phyloP scores from a whole-genome alignment of 2,329 filamentous ascomycete species.

The Colletotrichum tropicale region DNA sequence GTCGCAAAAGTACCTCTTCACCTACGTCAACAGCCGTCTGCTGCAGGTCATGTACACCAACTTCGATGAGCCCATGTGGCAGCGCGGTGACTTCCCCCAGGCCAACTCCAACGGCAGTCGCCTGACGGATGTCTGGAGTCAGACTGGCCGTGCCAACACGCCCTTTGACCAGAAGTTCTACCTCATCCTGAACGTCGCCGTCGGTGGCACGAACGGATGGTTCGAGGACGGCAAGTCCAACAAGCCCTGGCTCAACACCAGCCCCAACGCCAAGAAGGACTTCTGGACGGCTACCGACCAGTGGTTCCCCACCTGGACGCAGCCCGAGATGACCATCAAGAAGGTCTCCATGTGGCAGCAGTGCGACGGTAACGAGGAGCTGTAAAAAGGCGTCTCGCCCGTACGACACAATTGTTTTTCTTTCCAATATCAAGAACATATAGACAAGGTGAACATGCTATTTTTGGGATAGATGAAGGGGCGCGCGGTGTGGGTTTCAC shows the following conservation, averaged over 20 bases:
- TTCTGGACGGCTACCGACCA: conserved; percentile 73
- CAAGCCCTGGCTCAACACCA: conserved; percentile 82
- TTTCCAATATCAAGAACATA: neutral
- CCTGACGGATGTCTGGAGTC: conserved; percentile 66
- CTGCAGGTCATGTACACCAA: conserved; percentile 82
- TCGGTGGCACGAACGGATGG: conserved; percentile 83
- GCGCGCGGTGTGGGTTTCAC: conserved; percentile 1
- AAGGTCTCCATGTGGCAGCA: conserved; percentile 76
- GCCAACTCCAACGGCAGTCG: conserved; percentile 69
- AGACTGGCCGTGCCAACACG: conserved; percentile 64
- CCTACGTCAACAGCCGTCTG: conserved; percentile 81
- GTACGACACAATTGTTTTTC: neutral
- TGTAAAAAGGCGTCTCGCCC: conserved; percentile 30
- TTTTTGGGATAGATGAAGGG: conserved; percentile 13
- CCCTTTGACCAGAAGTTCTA: conserved; percentile 81
- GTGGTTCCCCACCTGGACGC: conserved; percentile 76
- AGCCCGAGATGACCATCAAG: conserved; percentile 70
- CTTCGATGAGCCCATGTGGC: conserved; percentile 71
- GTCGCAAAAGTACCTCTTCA: conserved; percentile 88
- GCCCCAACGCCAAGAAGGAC: conserved; percentile 70
- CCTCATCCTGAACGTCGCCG: conserved; percentile 76
- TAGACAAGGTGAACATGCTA: conserved; percentile 7
- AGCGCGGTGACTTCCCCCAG: conserved; percentile 70
- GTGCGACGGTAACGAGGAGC: conserved; percentile 64
- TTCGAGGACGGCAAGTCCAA: conserved; percentile 73